Evolutionary conservation across 192 early-diverging fungal species (phyloP).

Genomic region (Martensiomyces pterosporus): DNA sequence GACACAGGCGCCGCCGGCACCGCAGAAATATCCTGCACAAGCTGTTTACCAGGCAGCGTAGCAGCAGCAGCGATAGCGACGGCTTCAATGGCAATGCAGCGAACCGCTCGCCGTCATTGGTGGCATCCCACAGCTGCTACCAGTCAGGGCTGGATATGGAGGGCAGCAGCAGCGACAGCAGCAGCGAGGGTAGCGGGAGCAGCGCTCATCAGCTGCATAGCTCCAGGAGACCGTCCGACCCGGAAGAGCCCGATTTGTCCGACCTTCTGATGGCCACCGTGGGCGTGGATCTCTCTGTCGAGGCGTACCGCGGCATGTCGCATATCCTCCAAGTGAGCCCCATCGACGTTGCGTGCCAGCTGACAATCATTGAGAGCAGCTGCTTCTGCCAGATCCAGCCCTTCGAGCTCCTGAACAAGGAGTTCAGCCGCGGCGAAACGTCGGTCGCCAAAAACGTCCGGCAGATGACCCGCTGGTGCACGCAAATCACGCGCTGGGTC

Average conservation of each 20-base stretch:
- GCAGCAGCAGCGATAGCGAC: neutral
- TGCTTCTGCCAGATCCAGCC: slow-evolving; percentile 66
- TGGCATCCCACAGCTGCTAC: too few species aligned
- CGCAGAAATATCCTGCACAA: slow-evolving; percentile 33
- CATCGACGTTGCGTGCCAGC: slow-evolving; percentile 75
- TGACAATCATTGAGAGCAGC: slow-evolving; percentile 74
- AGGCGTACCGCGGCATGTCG: slow-evolving; percentile 58
- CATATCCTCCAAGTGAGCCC: slow-evolving; percentile 69
- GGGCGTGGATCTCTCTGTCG: slow-evolving; percentile 48
- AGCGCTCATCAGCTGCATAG: too few species aligned
- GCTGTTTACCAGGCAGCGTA: slow-evolving; percentile 48
- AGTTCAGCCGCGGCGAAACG: slow-evolving; percentile 50
- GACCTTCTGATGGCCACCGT: slow-evolving; percentile 48
- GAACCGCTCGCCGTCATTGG: too few species aligned
- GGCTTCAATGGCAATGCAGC: too few species aligned
- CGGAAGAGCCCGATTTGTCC: slow-evolving; percentile 39
- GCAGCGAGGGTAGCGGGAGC: too few species aligned
- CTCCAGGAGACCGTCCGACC: too few species aligned
- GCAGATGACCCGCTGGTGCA: slow-evolving; percentile 65
- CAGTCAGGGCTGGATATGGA: too few species aligned
- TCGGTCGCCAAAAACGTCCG: slow-evolving; percentile 64
- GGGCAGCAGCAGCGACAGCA: too few species aligned
- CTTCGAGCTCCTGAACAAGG: slow-evolving; percentile 68
- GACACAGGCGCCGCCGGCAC: slow-evolving; percentile 6
- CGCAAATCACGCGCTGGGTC: slow-evolving; percentile 76